A percentile compares a stretch with the other conserved stretches of the same genome.
Conservation (phyloP, 805 yeast species). For the Saturnispora hagleri region DNA sequence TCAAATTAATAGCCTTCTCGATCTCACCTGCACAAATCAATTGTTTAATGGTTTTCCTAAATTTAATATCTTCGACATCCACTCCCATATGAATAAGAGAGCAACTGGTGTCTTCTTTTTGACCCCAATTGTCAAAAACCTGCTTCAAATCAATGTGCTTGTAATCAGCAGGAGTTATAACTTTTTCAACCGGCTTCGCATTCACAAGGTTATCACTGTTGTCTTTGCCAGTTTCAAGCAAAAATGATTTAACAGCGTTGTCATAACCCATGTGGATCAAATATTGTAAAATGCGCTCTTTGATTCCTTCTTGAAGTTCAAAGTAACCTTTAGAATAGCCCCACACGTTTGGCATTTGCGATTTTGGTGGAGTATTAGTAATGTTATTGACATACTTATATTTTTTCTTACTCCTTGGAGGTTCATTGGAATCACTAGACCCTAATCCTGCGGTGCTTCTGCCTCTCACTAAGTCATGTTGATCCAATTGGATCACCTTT, state of each 20-base stretch:
- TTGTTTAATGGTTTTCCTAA: not conserved
- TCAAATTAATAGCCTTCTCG: not conserved
- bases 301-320: conserved; percentile 8
- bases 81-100: not conserved
- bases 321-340: conserved; percentile 9
- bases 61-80: conserved; percentile 1
- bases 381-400: not conserved
- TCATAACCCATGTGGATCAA: conserved; percentile 11
- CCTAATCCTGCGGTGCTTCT: not conserved
- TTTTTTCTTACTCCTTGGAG: not conserved
- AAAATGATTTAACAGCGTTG: conserved; percentile 6
- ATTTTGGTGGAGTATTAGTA: not conserved
- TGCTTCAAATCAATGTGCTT: conserved; percentile 20
- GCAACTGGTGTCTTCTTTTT: not conserved
- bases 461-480: not conserved
- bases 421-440: conserved; percentile 1
- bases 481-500: not conserved
- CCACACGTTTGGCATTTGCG: conserved; percentile 12
- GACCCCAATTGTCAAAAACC: conserved; percentile 40
- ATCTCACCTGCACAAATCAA: not conserved
- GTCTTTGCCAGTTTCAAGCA: not conserved
- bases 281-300: conserved; percentile 5
- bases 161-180: conserved; percentile 9
- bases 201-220: conserved; percentile 39
- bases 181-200: conserved; percentile 42